Evolutionary conservation across 495 filamentous ascomycete genomes (phyloP).

Genomic region (Neurospora terricola): DNA sequence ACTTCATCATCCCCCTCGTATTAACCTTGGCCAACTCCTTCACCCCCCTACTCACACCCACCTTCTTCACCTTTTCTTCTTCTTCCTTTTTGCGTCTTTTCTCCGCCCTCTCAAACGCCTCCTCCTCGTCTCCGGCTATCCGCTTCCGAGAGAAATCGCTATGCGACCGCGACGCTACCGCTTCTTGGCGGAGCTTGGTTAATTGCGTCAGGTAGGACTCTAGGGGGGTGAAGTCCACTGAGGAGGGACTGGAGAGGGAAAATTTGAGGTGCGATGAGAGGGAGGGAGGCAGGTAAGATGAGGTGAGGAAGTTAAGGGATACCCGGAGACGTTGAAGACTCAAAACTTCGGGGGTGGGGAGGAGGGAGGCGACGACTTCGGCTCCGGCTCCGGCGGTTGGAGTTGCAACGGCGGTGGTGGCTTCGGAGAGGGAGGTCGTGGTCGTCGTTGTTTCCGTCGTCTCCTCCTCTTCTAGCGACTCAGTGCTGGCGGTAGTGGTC

Average conservation of each 20-base stretch:
- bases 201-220: constrained; percentile 56
- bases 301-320: constrained; percentile 64
- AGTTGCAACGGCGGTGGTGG: constrained; percentile 8
- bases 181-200: constrained; percentile 55
- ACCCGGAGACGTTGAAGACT: constrained; percentile 63
- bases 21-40: constrained; percentile 80
- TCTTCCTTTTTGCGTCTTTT: constrained; percentile 62
- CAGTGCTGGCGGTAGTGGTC: not conserved
- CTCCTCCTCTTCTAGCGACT: not conserved
- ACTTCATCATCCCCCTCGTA: constrained; percentile 87
- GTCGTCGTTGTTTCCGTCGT: constrained; percentile 10
- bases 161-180: constrained; percentile 48
- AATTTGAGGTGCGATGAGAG: constrained; percentile 41
- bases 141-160: constrained; percentile 72
- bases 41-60: constrained; percentile 60
- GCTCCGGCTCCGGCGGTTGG: not conserved
- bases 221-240: constrained; percentile 58
- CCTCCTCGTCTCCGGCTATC: constrained; percentile 53
- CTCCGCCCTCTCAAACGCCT: constrained; percentile 58
- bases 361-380: constrained; percentile 32
- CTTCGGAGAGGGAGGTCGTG: constrained; percentile 27
- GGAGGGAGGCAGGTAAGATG: constrained; percentile 53
- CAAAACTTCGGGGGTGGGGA: constrained; percentile 39
- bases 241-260: constrained; percentile 23
- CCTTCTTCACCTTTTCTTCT: constrained; percentile 54